Evolutionary conservation across 2,329 filamentous ascomycete species (phyloP).

Genomic region (Balansia obtecta): DNA sequence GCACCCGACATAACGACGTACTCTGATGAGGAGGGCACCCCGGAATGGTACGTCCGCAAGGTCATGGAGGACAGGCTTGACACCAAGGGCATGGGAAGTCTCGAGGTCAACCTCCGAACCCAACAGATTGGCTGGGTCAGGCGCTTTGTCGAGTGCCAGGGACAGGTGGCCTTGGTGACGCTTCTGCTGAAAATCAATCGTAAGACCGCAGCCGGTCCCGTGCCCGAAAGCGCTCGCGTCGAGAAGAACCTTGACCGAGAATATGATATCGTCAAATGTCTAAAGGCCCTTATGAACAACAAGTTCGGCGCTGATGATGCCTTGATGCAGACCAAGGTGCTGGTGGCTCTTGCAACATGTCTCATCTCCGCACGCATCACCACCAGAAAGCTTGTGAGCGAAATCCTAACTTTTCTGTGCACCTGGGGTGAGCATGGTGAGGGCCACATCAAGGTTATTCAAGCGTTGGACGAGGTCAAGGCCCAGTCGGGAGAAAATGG

Average conservation of each 20-base stretch:
- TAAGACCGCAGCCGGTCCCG: constrained; percentile 63
- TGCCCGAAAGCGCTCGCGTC: constrained; percentile 41
- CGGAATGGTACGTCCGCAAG: constrained; percentile 95
- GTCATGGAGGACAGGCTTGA: constrained; percentile 94
- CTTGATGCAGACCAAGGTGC: constrained; percentile 75
- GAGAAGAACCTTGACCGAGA: constrained; percentile 82
- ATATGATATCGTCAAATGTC: constrained; percentile 94
- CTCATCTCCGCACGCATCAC: constrained; percentile 81
- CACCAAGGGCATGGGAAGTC: constrained; percentile 77
- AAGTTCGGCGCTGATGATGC: constrained; percentile 97
- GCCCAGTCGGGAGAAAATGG: constrained; percentile 81
- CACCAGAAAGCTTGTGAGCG: constrained; percentile 87
- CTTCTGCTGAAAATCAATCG: constrained; percentile 89
- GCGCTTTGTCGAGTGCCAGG: constrained; percentile 92
- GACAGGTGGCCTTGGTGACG: constrained; percentile 90
- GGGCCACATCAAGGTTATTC: constrained; percentile 86
- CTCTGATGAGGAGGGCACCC: constrained; percentile 88
- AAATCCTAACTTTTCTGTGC: constrained; percentile 90
- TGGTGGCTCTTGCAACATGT: constrained; percentile 75
- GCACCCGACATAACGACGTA: constrained; percentile 59
- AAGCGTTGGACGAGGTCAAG: constrained; percentile 88
- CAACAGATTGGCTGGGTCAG: constrained; percentile 98
- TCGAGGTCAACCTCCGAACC: constrained; percentile 88
- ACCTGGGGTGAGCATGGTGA: constrained; percentile 78
- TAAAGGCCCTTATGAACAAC: constrained; percentile 98